phyloP scores from a whole-genome alignment of 179 eudicot species.

The Pouteria campechiana region DNA sequence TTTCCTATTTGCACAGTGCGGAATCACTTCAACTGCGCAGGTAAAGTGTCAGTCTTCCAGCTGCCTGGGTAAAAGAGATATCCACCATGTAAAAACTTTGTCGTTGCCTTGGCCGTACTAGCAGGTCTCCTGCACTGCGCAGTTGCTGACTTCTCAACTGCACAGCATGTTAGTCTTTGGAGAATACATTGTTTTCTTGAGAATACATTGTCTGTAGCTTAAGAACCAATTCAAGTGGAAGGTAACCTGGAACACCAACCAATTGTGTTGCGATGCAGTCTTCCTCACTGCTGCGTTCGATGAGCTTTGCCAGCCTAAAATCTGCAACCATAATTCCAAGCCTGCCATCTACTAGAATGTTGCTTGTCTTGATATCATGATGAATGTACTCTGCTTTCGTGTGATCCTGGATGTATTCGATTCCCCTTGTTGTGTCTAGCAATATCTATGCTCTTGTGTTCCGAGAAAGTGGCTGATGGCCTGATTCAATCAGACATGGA shows the following conservation, averaged over 20 bases:
- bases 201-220: no score
- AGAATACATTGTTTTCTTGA: no score
- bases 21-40: no score
- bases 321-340: conserved; percentile 48
- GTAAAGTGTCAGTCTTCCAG: no score
- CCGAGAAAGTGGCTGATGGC: conserved; percentile 44
- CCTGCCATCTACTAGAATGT: conserved; percentile 32
- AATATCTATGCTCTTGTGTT: conserved; percentile 41
- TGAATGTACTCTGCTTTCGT: conserved; percentile 40
- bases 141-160: no score
- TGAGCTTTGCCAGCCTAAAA: conserved; percentile 41
- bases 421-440: conserved; percentile 42
- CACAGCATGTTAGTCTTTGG: no score
- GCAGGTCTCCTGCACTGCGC: no score
- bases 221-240: conserved; percentile 33
- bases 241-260: conserved; percentile 49
- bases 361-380: conserved; percentile 39
- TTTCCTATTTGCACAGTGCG: no score
- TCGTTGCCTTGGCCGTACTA: no score
- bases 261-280: conserved; percentile 31
- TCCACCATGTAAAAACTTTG: conserved; percentile 43
- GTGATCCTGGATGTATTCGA: conserved; percentile 42
- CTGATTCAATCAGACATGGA: conserved; percentile 27
- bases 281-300: conserved; percentile 28
- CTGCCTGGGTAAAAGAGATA: no score